Evolutionary conservation across 2,329 filamentous ascomycete species (phyloP).

Genomic region (Colletotrichum sansevieriae): DNA sequence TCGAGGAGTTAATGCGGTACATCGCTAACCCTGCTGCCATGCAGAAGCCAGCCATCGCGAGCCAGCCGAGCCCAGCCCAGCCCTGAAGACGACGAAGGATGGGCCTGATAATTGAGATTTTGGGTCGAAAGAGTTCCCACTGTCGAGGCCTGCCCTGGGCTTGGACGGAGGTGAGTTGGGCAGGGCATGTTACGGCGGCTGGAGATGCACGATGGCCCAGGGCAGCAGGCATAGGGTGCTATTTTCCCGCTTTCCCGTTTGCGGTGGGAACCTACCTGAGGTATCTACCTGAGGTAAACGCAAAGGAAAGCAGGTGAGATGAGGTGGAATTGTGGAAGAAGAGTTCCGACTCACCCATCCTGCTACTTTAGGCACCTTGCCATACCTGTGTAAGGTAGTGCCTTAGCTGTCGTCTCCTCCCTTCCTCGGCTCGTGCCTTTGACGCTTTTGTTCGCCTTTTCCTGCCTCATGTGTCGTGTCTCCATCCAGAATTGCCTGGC

Average conservation of each 20-base stretch:
- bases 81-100: too few relatives aligned
- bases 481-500: background rate
- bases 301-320: too few relatives aligned
- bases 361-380: background rate
- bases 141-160: too few relatives aligned
- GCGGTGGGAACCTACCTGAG: conserved; percentile 1
- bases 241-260: conserved; percentile 23
- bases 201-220: background rate
- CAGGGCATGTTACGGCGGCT: conserved; percentile 2
- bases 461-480: conserved; percentile 24
- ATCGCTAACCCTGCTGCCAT: background rate
- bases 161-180: too few relatives aligned
- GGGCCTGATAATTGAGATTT: too few relatives aligned
- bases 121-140: background rate
- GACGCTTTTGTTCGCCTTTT: conserved; percentile 29
- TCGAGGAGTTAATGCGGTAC: background rate
- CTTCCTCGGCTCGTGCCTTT: conserved; percentile 32
- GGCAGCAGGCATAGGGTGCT: too few relatives aligned
- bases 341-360: conserved; percentile 1
- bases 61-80: background rate
- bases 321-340: too few relatives aligned
- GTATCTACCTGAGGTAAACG: background rate
- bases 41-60: too few relatives aligned
- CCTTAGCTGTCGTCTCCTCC: background rate
- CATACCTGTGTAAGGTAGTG: too few relatives aligned